Conservation (phyloP, 2,329 filamentous ascomycete species). For the Rhinocladiella mackenziei region DNA sequence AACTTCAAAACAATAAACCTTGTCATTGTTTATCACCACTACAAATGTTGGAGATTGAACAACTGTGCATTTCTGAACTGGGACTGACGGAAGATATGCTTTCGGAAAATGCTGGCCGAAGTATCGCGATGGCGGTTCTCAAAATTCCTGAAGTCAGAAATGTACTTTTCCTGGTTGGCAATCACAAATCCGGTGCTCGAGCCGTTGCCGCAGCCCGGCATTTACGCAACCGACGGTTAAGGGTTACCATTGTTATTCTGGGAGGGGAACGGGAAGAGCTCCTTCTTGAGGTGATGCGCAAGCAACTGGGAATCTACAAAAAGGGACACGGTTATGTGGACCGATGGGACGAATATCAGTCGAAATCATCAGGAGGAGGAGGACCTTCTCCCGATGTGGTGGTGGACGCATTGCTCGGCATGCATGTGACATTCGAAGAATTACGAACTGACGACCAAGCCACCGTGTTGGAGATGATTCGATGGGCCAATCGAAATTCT, state of each 20-base stretch:
- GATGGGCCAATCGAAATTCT: conserved; percentile 74
- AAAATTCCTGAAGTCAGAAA: conserved; percentile 43
- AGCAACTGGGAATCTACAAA: conserved; percentile 78
- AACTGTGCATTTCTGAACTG: conserved; percentile 80
- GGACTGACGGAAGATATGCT: conserved; percentile 86
- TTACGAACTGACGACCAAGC: conserved; percentile 77
- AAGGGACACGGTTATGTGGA: conserved; percentile 74
- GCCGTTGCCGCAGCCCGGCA: conserved; percentile 83
- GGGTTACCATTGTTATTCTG: conserved; percentile 77
- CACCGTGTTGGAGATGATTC: conserved; percentile 81
- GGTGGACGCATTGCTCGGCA: conserved; percentile 81
- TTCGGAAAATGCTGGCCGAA: conserved; percentile 83
- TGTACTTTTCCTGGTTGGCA: conserved; percentile 83
- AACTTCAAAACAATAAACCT: conserved; percentile 51
- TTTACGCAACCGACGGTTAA: conserved; percentile 74
- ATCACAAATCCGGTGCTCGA: conserved; percentile 81
- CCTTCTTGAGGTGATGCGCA: conserved; percentile 71
- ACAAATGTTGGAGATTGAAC: conserved; percentile 89
- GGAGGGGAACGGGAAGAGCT: conserved; percentile 79
- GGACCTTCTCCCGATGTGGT: conserved; percentile 68
- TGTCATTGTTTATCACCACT: conserved; percentile 63
- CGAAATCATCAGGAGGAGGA: conserved; percentile 31
- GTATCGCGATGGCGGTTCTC: conserved; percentile 79
- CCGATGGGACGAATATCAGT: conserved; percentile 56
- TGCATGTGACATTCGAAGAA: conserved; percentile 85